A percentile compares a stretch with the other conserved stretches of the same genome.
Conservation (phyloP, 257 asterid genomes). For the Gynochthodes officinalis region DNA sequence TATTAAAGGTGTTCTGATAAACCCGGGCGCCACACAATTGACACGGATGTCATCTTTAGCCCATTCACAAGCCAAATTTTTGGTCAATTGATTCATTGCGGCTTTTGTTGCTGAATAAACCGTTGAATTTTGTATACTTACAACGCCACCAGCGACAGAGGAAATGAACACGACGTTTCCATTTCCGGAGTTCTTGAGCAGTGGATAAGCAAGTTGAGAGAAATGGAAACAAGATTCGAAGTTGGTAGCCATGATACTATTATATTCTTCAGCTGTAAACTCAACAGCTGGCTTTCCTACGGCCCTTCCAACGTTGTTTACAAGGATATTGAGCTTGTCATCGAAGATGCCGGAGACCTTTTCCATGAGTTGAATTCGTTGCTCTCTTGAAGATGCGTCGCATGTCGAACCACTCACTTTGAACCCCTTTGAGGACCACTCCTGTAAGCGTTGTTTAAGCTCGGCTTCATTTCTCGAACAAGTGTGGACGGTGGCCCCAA, state of each 20-base stretch:
- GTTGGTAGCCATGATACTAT: background rate
- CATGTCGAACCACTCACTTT: background rate
- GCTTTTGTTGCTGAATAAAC: background rate
- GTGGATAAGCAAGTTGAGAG: background rate
- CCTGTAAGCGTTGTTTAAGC: background rate
- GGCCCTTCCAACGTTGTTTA: slow-evolving; percentile 7
- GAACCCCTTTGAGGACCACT: background rate
- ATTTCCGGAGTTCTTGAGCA: background rate
- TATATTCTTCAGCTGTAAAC: background rate
- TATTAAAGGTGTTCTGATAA: background rate
- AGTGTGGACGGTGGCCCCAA: background rate
- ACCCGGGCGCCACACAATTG: background rate
- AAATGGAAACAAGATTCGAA: background rate
- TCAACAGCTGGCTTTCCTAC: background rate
- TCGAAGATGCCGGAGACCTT: background rate
- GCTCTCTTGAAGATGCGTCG: background rate
- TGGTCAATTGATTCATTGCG: background rate
- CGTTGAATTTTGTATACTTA: background rate
- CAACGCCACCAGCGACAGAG: background rate
- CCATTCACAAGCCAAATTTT: slow-evolving; percentile 7
- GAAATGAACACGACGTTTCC: background rate
- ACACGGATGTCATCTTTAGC: background rate
- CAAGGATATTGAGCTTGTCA: background rate
- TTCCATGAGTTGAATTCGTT: background rate
- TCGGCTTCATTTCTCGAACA: background rate